Conservation (phyloP, 495 filamentous ascomycete genomes). For the Xylaria castorea region DNA sequence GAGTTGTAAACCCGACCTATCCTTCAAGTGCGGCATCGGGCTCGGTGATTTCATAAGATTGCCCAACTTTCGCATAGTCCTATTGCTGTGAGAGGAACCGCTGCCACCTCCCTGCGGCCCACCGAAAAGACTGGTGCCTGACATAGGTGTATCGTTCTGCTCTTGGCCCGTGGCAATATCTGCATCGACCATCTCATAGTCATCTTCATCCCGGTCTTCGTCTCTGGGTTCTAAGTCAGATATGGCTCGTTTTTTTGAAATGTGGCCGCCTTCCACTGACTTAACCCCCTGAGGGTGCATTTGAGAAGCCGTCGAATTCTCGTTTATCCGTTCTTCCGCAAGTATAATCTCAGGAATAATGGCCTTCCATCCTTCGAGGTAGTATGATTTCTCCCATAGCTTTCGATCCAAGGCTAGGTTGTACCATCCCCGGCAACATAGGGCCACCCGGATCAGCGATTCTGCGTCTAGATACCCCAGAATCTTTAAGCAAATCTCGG, state of each 20-base stretch:
- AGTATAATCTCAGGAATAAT: constrained; percentile 67
- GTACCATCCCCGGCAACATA: constrained; percentile 82
- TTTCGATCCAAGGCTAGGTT: constrained; percentile 79
- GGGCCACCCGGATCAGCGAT: constrained; percentile 77
- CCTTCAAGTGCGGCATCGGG: constrained; percentile 35
- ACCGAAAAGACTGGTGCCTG: constrained; percentile 47
- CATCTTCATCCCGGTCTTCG: constrained; percentile 43
- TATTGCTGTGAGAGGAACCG: constrained; percentile 36
- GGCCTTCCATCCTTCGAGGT: constrained; percentile 82
- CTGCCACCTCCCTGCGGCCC: constrained; percentile 34
- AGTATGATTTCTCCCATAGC: constrained; percentile 84
- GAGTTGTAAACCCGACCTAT: constrained; percentile 21
- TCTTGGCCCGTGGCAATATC: constrained; percentile 39
- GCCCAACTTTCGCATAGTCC: constrained; percentile 32
- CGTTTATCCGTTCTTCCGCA: constrained; percentile 68
- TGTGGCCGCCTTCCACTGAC: constrained; percentile 48
- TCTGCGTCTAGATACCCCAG: constrained; percentile 82
- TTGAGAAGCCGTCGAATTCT: constrained; percentile 31
- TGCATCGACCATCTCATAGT: constrained; percentile 55
- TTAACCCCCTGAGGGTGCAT: constrained; percentile 40
- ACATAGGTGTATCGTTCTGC: constrained; percentile 37
- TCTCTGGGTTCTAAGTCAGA: constrained; percentile 35
- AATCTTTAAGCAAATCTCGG: constrained; percentile 87
- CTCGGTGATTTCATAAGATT: constrained; percentile 40
- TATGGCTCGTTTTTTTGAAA: constrained; percentile 56